Base-by-base conservation (phyloP, 2,329 filamentous ascomycete species). In the Ophiostoma sp. region DNA sequence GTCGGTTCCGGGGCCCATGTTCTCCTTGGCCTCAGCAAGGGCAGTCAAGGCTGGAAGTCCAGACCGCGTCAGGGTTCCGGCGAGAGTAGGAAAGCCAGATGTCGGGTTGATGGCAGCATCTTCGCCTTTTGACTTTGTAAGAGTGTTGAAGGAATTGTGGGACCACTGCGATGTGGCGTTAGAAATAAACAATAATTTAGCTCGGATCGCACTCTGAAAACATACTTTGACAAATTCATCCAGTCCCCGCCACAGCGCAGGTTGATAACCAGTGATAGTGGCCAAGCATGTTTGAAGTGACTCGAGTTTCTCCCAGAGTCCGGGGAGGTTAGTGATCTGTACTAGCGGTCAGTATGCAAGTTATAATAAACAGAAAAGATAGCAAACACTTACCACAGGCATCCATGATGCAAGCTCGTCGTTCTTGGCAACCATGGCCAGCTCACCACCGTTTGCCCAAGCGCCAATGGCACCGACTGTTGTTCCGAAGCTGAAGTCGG, bases 1-100 rank as follows among this genome's bases (percentile, higher is more conserved):
- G 64, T 75, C 74, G 0, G 74, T 74, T 28, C 74, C 74, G 15
- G 74, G 74, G 19, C 74, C 74, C n/a, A 75, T 59, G n/a, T 75
- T 75, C 39, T 75, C 74, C 17, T 73, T 72, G 19, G 74, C 74
- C 45, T 75, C 74, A 0, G 72, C 70, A 0, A 75, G 63, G 2
- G 74, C 74, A 9, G 74, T 72, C 15, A 59, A 31, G 0, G 72
- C 1, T 2, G 69, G 74, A 15, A 75, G 59, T 2, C 72, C 72
- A 1, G 74, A 75, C 19, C 63, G 52, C 2, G 61, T 50, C 9
- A 74, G 45, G 0, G 70, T 72, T 4, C 69, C 52, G 28, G 64
- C 12, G 8, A 74, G 52, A 4, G 52, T 71, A 4, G 72, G 72
- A 7, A 11, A 28, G 50, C 50, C 25, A 1, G 66, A 19, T 19